Base-by-base conservation (phyloP, 768 basidiomycete genomes). In the Galerina sulciceps region DNA sequence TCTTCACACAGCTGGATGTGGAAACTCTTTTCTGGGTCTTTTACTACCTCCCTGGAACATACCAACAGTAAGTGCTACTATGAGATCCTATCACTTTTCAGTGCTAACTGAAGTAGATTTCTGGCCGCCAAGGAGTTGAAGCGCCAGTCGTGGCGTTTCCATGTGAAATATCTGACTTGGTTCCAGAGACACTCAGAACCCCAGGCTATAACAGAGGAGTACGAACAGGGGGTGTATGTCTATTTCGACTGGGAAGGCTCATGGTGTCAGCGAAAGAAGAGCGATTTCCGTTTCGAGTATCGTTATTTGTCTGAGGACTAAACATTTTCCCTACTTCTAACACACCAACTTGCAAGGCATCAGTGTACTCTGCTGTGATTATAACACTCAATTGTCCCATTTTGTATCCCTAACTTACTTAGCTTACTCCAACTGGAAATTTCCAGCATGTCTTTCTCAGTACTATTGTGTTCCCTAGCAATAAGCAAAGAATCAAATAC, bases 221-320 rank as follows among this genome's bases (percentile, higher is more conserved):
- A 98, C 73, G 97, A 99, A 75, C 96, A 99, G 77, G 97, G 97
- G 13, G 94, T 97, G 13, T 99, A 99, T 74, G 92, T 97, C 35
- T 99, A 99, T 81, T 98, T 99, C 73, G 96, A 98, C 76, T 98
- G 96, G 96, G 96, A 98, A 73, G 94, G 94, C 49, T 93, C 92
- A 62, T 99, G 96, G 97, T 97, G 95, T 73, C 94, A 96, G 72
- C 84, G 96, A 71, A 94, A 95, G 80, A 99, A 99, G 82, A 89
- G 90, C 70, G 96, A 99, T 73, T 99, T 99, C 83, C 88, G 94
- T 22, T 99, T 94, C 68, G 91, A 96, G 76, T 96, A 96, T 74
- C 92, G 94, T 61, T 96, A 96, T 79, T 79, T 96, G 54, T 94
- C 92, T 2, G 94, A 96, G 73, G 94, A 96, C 72, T 94, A 73